Conservation (phyloP, 176 grass and related monocot genomes). For the Triticum urartu region DNA sequence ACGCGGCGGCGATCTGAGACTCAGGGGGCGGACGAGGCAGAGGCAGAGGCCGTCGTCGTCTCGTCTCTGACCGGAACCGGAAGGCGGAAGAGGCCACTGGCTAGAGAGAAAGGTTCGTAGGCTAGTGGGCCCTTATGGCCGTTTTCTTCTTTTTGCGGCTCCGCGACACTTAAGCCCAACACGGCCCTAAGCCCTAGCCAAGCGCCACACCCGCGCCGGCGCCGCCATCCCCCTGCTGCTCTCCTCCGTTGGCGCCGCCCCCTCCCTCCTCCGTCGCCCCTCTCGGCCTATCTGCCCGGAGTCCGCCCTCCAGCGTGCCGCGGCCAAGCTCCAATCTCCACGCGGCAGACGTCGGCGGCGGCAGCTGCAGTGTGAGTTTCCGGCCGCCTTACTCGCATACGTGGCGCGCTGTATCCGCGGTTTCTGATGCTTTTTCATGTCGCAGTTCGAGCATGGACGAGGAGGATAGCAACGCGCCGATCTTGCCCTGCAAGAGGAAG, state of each 20-base stretch:
- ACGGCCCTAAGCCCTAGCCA: background rate
- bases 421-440: background rate
- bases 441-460: slow-evolving; percentile 42
- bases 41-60: background rate
- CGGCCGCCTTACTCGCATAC: background rate
- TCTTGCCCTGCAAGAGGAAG: slow-evolving; percentile 75
- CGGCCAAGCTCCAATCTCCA: too few relatives aligned
- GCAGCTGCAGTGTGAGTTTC: background rate
- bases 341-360: background rate
- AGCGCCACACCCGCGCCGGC: background rate
- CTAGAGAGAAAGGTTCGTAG: background rate
- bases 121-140: background rate
- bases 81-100: background rate
- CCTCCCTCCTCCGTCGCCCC: background rate
- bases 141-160: background rate
- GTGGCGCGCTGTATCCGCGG: background rate
- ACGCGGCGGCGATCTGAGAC: slow-evolving; percentile 36
- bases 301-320: background rate
- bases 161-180: too few relatives aligned
- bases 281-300: background rate
- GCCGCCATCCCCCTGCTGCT: slow-evolving; percentile 9
- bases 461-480: slow-evolving; percentile 60
- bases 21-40: background rate
- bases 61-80: slow-evolving; percentile 18
- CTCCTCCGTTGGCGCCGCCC: background rate